Percentiles rank a stretch among this genome's conserved stretches.
Evolutionary conservation across 1,284 basidiomycete genomes (phyloP).

Genomic region (Leccinum subspadiceum): DNA sequence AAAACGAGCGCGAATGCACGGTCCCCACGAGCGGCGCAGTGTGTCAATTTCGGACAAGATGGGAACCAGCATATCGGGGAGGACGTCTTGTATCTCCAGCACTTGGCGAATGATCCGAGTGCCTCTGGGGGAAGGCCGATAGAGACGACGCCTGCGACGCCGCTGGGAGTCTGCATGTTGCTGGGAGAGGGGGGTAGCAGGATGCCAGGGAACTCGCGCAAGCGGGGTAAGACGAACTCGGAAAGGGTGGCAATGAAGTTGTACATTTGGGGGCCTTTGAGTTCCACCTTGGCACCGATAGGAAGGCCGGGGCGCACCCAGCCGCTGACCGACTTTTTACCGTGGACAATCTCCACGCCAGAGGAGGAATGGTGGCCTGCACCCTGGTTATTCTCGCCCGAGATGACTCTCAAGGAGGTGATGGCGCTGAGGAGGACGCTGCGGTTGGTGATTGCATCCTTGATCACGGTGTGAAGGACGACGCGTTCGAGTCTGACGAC

Average conservation of each 20-base stretch:
- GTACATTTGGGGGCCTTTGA: slow-evolving; percentile 91
- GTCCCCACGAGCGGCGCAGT: too few species aligned
- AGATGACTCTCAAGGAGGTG: slow-evolving; percentile 85
- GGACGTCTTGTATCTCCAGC: too few species aligned
- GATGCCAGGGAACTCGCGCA: slow-evolving; percentile 89
- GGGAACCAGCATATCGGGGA: too few species aligned
- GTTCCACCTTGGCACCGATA: slow-evolving; percentile 80
- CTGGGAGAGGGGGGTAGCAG: slow-evolving; percentile 65
- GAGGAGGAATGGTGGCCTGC: slow-evolving; percentile 66
- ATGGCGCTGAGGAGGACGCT: slow-evolving; percentile 80
- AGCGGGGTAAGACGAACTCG: slow-evolving; percentile 92
- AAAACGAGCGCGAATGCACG: too few species aligned
- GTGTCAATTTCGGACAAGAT: too few species aligned
- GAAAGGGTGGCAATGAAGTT: slow-evolving; percentile 87
- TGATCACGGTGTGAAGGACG: slow-evolving; percentile 81
- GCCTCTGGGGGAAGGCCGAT: slow-evolving; percentile 85
- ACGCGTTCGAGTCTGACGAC: slow-evolving; percentile 81
- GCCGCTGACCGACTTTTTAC: slow-evolving; percentile 78
- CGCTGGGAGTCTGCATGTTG: slow-evolving; percentile 66
- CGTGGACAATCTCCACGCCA: slow-evolving; percentile 81
- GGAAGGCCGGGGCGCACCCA: slow-evolving; percentile 76
- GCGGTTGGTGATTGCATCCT: slow-evolving; percentile 76
- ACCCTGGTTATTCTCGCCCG: slow-evolving; percentile 74
- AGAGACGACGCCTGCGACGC: slow-evolving; percentile 83
- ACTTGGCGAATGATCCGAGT: slow-evolving; percentile 72